These are phyloP conservation scores for Solanum piurae DNA, from an alignment of 257 asterid species.

Conservation along the genomic window DNA sequence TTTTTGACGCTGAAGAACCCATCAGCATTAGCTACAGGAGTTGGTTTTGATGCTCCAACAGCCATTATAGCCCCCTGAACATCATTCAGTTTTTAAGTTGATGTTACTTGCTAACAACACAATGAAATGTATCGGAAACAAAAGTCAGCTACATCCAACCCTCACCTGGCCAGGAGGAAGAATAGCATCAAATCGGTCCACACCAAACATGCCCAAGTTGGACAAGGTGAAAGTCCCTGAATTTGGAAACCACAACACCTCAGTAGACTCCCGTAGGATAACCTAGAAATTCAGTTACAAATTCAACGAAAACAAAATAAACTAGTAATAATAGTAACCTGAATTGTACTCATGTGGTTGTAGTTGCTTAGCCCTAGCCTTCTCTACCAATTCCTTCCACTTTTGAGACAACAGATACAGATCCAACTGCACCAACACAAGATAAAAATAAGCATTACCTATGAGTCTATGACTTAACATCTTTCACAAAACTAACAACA, in stretches of 20 bases:
- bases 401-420: conserved; percentile 68
- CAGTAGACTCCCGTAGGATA: neutral
- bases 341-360: conserved; percentile 80
- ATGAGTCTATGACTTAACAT: neutral
- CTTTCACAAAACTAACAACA: neutral
- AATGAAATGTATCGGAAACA: neutral
- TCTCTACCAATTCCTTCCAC: conserved; percentile 82
- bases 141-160: neutral
- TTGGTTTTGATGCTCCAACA: conserved; percentile 87
- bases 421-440: conserved; percentile 52
- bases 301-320: neutral
- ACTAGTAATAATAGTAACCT: conserved; percentile 22
- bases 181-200: conserved; percentile 89
- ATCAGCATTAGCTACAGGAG: conserved; percentile 49
- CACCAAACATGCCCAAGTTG: conserved; percentile 95
- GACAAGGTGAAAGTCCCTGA: conserved; percentile 83
- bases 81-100: neutral
- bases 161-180: conserved; percentile 93
- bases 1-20: conserved; percentile 68
- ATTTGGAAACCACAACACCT: neutral
- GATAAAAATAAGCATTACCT: conserved; percentile 2
- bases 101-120: neutral
- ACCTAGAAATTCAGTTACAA: neutral
- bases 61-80: conserved; percentile 94
- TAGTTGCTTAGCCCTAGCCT: conserved; percentile 84